A percentile compares a stretch with the other conserved stretches of the same genome.
Conservation (phyloP, 1,139 yeast species). For the Meyerozyma smithsonii region DNA sequence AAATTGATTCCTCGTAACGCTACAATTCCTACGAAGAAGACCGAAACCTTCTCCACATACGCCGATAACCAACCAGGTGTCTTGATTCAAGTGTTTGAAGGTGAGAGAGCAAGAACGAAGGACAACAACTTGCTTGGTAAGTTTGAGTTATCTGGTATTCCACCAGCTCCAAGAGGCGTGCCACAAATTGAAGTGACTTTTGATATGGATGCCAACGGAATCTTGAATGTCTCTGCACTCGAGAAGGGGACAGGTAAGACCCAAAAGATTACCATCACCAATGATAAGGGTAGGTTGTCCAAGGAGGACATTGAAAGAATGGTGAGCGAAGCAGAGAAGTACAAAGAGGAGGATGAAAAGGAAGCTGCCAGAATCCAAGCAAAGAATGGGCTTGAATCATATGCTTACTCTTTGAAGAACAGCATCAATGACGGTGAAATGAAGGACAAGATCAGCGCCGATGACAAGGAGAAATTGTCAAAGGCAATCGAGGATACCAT, state of each 20-base stretch:
- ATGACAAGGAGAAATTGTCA: slow-evolving; percentile 40
- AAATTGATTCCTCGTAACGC: slow-evolving; percentile 16
- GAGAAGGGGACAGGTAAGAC: slow-evolving; percentile 58
- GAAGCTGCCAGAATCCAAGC: slow-evolving; percentile 72
- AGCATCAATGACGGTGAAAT: slow-evolving; percentile 42
- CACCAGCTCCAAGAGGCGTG: slow-evolving; percentile 17
- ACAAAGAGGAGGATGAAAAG: slow-evolving; percentile 79
- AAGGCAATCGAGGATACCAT: slow-evolving; percentile 42
- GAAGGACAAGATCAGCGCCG: slow-evolving; percentile 44
- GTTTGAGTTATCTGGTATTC: slow-evolving; percentile 17
- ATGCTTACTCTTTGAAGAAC: slow-evolving; percentile 79
- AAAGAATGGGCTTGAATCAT: slow-evolving; percentile 84
- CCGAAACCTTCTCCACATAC: slow-evolving; percentile 16
- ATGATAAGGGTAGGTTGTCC: slow-evolving; percentile 24
- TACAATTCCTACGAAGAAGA: slow-evolving; percentile 17
- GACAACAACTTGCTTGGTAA: slow-evolving; percentile 17
- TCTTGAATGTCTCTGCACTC: slow-evolving; percentile 15
- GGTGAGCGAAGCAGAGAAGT: slow-evolving; percentile 58
- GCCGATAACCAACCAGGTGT: slow-evolving; percentile 18
- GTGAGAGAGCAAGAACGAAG: slow-evolving; percentile 16
- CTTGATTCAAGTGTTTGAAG: slow-evolving; percentile 16
- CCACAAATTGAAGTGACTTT: slow-evolving; percentile 17
- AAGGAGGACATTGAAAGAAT: slow-evolving; percentile 25
- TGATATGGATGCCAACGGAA: slow-evolving; percentile 16
- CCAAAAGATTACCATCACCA: slow-evolving; percentile 73